Evolutionary conservation across 805 yeast species (phyloP).

Genomic region (Priceomyces fermenticarens): DNA sequence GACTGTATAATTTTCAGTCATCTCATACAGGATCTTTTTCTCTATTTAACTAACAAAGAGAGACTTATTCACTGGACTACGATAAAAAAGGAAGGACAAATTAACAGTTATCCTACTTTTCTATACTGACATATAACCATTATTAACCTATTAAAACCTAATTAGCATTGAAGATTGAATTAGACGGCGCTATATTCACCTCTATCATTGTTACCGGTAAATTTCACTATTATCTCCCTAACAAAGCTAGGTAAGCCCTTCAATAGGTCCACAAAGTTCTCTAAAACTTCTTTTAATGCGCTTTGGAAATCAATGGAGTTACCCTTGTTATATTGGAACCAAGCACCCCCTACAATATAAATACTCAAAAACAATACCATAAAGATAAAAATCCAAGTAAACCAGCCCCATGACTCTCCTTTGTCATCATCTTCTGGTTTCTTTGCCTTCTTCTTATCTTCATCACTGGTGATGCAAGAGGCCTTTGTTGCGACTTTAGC

Average conservation of each 20-base stretch:
- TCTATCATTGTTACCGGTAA: slow-evolving; percentile 61
- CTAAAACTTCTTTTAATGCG: slow-evolving; percentile 69
- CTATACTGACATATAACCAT: too few species aligned
- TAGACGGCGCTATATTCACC: slow-evolving; percentile 95
- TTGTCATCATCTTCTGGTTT: slow-evolving; percentile 20
- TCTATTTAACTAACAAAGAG: too few species aligned
- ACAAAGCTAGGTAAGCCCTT: slow-evolving; percentile 62
- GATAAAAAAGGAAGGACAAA: too few species aligned
- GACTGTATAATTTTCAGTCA: too few species aligned
- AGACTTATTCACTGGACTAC: too few species aligned
- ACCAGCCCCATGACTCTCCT: slow-evolving; percentile 71
- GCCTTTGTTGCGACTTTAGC: slow-evolving; percentile 30
- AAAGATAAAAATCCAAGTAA: slow-evolving; percentile 77
- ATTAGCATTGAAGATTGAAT: slow-evolving; percentile 5
- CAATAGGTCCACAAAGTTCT: slow-evolving; percentile 56
- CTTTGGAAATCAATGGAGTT: slow-evolving; percentile 71
- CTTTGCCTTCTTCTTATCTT: slow-evolving; percentile 24
- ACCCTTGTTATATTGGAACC: slow-evolving; percentile 71
- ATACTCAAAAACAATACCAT: slow-evolving; percentile 66
- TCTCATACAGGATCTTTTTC: too few species aligned
- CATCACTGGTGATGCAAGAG: slow-evolving; percentile 38
- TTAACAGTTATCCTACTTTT: too few species aligned
- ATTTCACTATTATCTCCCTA: slow-evolving; percentile 62
- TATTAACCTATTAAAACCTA: too few species aligned
- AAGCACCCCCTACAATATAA: slow-evolving; percentile 70